phyloP scores from a whole-genome alignment of 331 rosid species.

The Malus hybrid region DNA sequence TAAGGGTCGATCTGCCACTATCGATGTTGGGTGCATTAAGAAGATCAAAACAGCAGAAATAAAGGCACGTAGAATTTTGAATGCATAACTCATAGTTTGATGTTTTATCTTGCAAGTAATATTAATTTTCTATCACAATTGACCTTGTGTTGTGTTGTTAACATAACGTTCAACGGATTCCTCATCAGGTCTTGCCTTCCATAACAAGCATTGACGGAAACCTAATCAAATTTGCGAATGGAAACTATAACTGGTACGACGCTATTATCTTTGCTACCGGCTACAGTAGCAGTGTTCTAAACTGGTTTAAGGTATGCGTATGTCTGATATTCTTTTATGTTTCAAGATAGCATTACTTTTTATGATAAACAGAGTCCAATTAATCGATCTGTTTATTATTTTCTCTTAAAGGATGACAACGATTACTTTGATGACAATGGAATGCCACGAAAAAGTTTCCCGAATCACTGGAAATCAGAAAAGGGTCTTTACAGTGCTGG shows the following conservation, averaged over 20 bases:
- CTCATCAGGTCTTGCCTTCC: conserved; percentile 34
- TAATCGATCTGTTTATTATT: not conserved
- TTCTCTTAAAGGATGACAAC: not conserved
- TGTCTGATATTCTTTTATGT: too few relatives aligned
- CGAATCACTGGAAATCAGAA: conserved; percentile 16
- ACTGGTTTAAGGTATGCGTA: conserved; percentile 56
- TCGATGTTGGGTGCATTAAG: conserved; percentile 50
- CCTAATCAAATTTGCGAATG: conserved; percentile 33
- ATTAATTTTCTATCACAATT: too few relatives aligned
- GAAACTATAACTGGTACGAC: conserved; percentile 25
- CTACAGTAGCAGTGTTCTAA: conserved; percentile 32
- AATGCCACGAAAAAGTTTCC: not conserved
- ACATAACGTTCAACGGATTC: too few relatives aligned
- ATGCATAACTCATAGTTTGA: not conserved
- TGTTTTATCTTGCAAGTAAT: too few relatives aligned
- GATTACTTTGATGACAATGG: not conserved
- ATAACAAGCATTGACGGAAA: conserved; percentile 24
- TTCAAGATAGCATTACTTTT: not conserved
- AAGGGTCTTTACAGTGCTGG: conserved; percentile 12
- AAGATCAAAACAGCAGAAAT: conserved; percentile 35
- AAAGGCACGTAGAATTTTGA: conserved; percentile 20
- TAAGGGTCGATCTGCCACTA: conserved; percentile 43
- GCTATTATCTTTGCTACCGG: conserved; percentile 41
- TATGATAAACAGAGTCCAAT: too few relatives aligned
- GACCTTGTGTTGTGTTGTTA: too few relatives aligned